Conservation (phyloP, 352 stramenopile genomes). For the Globisporangium cederbergense region DNA sequence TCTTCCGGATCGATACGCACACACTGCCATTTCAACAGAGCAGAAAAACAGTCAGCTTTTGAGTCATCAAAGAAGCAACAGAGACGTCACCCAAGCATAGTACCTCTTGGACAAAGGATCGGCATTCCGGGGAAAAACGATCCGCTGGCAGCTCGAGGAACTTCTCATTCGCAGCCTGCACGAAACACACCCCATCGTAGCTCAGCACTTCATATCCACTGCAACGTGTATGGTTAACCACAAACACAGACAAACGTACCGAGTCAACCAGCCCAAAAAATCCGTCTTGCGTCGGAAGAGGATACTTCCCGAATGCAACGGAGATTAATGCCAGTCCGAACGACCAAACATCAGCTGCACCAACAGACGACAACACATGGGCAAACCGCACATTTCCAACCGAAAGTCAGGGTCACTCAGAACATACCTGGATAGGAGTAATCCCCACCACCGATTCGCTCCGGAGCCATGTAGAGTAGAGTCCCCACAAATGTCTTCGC, state of each 20-base stretch:
- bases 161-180: conserved; percentile 76
- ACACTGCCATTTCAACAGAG: conserved; percentile 30
- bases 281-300: conserved; percentile 79
- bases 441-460: conserved; percentile 89
- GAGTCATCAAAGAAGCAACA: not conserved
- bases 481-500: conserved; percentile 94
- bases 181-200: not conserved
- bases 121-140: conserved; percentile 61
- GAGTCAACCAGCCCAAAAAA: conserved; percentile 88
- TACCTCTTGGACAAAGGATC: conserved; percentile 70
- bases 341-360: conserved; percentile 77
- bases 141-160: conserved; percentile 62
- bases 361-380: not conserved
- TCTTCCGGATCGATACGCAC: conserved; percentile 63
- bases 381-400: not conserved
- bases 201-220: not conserved
- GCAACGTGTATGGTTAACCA: too few species aligned
- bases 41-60: not conserved
- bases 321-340: conserved; percentile 78
- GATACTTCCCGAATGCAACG: conserved; percentile 80
- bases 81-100: not conserved
- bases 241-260: conserved; percentile 17
- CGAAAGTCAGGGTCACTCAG: not conserved
- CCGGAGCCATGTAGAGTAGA: conserved; percentile 93
- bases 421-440: conserved; percentile 83